phyloP scores from a whole-genome alignment of 2,329 filamentous ascomycete genomes.

The Thermomyces lanuginosus region DNA sequence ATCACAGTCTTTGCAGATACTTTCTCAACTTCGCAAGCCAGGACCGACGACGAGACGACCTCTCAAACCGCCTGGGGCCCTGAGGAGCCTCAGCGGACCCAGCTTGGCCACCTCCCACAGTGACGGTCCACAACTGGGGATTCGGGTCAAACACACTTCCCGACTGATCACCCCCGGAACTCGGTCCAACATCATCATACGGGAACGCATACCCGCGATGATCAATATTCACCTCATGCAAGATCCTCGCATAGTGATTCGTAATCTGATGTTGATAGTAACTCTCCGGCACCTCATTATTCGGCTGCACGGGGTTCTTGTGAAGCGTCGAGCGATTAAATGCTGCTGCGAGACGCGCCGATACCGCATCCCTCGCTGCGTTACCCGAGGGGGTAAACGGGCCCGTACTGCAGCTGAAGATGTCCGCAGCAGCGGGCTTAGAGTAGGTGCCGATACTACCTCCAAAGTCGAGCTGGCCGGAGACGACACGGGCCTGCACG shows the following conservation, averaged over 20 bases:
- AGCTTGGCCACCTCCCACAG: conserved; percentile 32
- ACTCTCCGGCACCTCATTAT: conserved; percentile 30
- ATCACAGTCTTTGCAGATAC: neutral
- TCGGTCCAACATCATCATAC: conserved; percentile 51
- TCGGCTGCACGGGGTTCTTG: conserved; percentile 34
- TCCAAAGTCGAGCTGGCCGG: conserved; percentile 27
- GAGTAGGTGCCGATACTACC: conserved; percentile 34
- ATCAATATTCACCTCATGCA: conserved; percentile 44
- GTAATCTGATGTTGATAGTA: conserved; percentile 43
- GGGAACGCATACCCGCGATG: conserved; percentile 53
- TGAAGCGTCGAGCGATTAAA: conserved; percentile 59
- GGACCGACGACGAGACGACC: too few species aligned
- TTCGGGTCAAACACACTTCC: conserved; percentile 44
- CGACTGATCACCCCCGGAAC: conserved; percentile 41
- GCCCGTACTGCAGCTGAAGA: conserved; percentile 49
- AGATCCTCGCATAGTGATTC: conserved; percentile 52
- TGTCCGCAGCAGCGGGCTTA: conserved; percentile 44
- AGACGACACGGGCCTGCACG: conserved; percentile 34
- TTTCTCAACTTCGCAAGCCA: conserved; percentile 2
- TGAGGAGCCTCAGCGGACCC: too few species aligned
- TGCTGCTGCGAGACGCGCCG: conserved; percentile 57
- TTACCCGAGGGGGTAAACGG: conserved; percentile 36
- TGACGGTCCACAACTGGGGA: conserved; percentile 40
- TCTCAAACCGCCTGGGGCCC: too few species aligned
- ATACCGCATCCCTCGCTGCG: conserved; percentile 43